Evolutionary conservation across 1,139 yeast species (phyloP), one percentile per base, ranked within the genome.

Genomic region (Blastobotrys indianensis): DNA sequence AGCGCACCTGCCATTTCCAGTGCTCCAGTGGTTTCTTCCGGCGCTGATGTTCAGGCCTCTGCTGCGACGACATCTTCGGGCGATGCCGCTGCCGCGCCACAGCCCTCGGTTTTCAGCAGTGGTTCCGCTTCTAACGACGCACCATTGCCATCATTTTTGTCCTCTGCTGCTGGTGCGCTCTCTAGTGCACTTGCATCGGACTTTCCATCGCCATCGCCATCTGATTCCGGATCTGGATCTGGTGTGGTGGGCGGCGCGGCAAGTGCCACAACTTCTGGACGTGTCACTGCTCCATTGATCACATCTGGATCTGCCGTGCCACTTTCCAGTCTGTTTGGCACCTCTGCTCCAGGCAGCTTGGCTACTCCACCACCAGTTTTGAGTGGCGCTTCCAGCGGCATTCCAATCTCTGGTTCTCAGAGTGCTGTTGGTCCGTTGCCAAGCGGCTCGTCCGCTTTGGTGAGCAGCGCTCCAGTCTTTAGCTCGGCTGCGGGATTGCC

Each of bases 201-300:
- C 32, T 17, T 43, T n/a, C 25, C 23, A 35, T 39, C 43, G 32
- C 17, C 3, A 10, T 30, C 39, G 12, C 6, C 39, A 10, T 39
- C 44, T 39, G 41, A 20, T 15, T 17, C 39, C 23, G 40, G 45
- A 13, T 32, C 44, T 39, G 46, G 30, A 5, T 23, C 39, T 28
- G 37, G 39, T 38, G 2, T 37, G 23, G 23, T 23, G 3, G 38
- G 32, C n/a, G n/a, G n/a, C 12, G 20, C 38, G n/a, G 29, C 35
- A 13, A 9, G 13, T 13, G 31, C 40, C 40, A 17, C 41, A 25
- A 29, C 41, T 30, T 32, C 37, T 37, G 30, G 46, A 38, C 37
- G 48, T 20, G 49, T 46, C 9, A 39, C 41, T 17, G 47, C 39
- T n/a, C 48, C 51, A 32, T 20, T 40, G n/a, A 45, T 46, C 37